Base-by-base conservation (phyloP, 129 eudicot species). In the Escallonia herrerae region DNA sequence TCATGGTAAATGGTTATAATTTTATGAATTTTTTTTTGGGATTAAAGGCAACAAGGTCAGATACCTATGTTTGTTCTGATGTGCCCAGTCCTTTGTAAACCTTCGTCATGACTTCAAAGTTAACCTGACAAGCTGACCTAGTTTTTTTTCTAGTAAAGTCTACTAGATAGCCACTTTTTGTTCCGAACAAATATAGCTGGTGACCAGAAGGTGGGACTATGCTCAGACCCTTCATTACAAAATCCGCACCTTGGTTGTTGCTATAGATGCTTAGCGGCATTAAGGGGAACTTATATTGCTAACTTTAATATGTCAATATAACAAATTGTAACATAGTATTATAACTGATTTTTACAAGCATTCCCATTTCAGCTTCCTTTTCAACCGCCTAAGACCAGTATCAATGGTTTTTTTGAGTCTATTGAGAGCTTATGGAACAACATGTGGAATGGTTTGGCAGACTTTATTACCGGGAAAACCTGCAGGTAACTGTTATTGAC, bases 381-480 rank as follows among this genome's bases (percentile, higher is more conserved):
- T 84, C 82, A 81, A 77, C 91, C 85, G 44, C 87, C 87, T 43
- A 81, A 79, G 78, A 62, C 86, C 52, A 75, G 68, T 56, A 58
- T 65, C 49, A 77, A 67, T 70, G 91, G 98, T 6, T 81, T 81
- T 72, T 85, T 85, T 73, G 95, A 77, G 56, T 80, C 95, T 12
- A 79, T 88, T 56, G 87, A 79, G 73, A 83, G 72, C 10, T 63
- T 86, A 37, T 91, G 96, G 96, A 79, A 75, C 71, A 74, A 65
- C 11, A 60, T 87, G 37, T 91, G 96, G 96, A 64, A 65, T 62
- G 68, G 68, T 65, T 58, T 85, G 83, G 66, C 83, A n/a, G 98
- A 91, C 79, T 85, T 88, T 62, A 67, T 88, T 67, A 81, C 91
- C 4, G 95, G 98, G 52, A 79, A 73, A 72, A 72, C 70, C 72